Percentiles rank a stretch among this genome's conserved stretches.
Conservation (phyloP, 164 flowering plant species). For the Macadamia tetraphylla region DNA sequence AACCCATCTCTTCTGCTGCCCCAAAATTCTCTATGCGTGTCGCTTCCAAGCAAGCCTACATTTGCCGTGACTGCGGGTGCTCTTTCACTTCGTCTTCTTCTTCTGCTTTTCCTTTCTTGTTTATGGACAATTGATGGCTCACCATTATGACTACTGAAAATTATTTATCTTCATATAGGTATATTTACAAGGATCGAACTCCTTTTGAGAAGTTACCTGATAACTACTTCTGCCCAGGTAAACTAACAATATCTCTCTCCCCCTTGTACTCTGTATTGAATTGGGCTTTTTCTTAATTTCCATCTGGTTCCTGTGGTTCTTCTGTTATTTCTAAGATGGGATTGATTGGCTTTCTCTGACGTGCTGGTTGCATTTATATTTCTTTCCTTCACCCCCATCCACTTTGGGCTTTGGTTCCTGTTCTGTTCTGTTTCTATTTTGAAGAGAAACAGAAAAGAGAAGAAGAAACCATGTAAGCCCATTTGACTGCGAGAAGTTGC, state of each 20-base stretch:
- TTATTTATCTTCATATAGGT: slow-evolving; percentile 38
- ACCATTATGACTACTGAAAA: not conserved
- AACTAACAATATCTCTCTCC: not conserved
- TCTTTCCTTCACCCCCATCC: not conserved
- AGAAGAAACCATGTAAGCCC: not conserved
- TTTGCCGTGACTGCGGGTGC: slow-evolving; percentile 95
- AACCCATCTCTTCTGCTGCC: slow-evolving; percentile 21
- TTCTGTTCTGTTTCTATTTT: not conserved
- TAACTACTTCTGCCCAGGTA: slow-evolving; percentile 92
- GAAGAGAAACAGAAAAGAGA: too few relatives aligned
- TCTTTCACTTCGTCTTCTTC: not conserved
- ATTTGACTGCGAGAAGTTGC: not conserved
- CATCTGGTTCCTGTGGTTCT: not conserved
- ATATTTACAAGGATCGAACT: slow-evolving; percentile 81
- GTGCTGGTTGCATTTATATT: too few relatives aligned
- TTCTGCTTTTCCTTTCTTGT: not conserved
- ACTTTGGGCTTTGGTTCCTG: not conserved
- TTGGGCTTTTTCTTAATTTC: not conserved
- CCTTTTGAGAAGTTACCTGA: slow-evolving; percentile 92
- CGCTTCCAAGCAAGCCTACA: slow-evolving; percentile 81
- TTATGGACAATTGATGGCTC: not conserved
- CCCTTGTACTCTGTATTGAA: not conserved
- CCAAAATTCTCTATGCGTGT: slow-evolving; percentile 69
- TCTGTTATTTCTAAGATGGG: not conserved
- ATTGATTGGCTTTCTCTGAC: too few relatives aligned